Base-by-base conservation (phyloP, 352 stramenopile species). In the Elongisporangium anandrum region DNA sequence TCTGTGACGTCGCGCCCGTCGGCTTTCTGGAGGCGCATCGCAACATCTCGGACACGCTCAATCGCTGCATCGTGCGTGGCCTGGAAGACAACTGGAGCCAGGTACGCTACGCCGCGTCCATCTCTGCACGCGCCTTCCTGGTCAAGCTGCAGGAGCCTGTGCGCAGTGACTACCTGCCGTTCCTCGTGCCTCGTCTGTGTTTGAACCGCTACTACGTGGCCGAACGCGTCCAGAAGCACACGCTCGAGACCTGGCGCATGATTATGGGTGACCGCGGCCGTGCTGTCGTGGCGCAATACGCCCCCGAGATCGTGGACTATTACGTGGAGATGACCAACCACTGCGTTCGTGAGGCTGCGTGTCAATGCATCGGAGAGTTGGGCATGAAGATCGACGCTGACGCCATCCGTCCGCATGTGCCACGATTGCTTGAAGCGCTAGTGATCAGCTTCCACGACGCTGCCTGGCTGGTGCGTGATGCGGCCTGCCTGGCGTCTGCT, bases 51-150 rank as follows among this genome's bases (percentile, higher is more conserved):
- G 77, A 91, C 48, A 60, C 65, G 0, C 16, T 89, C 22, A 72
- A 66, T 70, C 83, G 85, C 66, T 92, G 81, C 51, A 80, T 92
- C 47, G 67, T 87, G 45, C 79, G 82, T 20, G 87, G 85, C 22
- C 78, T 99, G 68, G 85, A 96, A 24, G 96, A 99, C 73, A 98
- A 98, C 73, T 99, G 96, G 96, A 98, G 88, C 62, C 96, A 99
- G 68, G 96, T 99, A 41, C 87, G 96, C 4, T 98, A 98, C 71
- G 95, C 94, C 3, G 95, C 92, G 0, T 97, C 80, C 45, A 97
- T 98, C 39, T 77, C 96, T 8, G 90, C 85, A 51, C 86, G 95
- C 8, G 79, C 81, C 6, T 97, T 98, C 65, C 68, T 97, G 22
- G 20, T 76, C 26, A 91, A 90, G 59, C 83, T 98, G 13, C 68